These are phyloP conservation scores for Davidsoniella australis DNA, from an alignment of 2,329 filamentous ascomycete species.

Conservation along the genomic window DNA sequence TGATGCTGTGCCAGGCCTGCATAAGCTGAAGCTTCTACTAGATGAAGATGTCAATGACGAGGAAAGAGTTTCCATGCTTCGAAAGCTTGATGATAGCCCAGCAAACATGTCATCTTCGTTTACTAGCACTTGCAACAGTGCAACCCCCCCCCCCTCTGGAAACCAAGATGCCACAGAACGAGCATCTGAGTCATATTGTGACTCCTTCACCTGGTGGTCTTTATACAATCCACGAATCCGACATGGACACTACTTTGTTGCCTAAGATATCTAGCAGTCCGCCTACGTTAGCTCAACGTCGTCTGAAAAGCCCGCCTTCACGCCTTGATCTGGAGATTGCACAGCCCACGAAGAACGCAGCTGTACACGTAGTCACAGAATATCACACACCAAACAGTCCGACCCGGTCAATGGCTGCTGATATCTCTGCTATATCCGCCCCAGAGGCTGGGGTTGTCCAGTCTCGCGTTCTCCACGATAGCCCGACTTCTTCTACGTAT, in stretches of 20 bases:
- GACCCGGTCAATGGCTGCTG: not conserved
- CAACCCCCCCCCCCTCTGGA: no score
- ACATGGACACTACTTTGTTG: not conserved
- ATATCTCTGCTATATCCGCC: not conserved
- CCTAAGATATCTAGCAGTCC: not conserved
- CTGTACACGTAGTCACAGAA: not conserved
- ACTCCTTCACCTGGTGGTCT: slow-evolving; percentile 16
- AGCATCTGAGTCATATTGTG: slow-evolving; percentile 12
- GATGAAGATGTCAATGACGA: no score
- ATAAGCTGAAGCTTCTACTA: no score
- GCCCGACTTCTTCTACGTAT: slow-evolving; percentile 17
- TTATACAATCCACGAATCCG: slow-evolving; percentile 3
- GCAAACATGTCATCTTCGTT: no score
- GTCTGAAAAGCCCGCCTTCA: not conserved
- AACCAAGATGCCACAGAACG: no score
- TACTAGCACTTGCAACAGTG: no score
- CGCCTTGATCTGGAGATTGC: not conserved
- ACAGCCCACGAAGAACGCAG: not conserved
- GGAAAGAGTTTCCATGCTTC: no score
- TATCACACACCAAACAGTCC: not conserved
- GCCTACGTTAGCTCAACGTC: slow-evolving; percentile 2
- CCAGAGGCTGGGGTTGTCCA: not conserved
- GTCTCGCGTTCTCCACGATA: not conserved
- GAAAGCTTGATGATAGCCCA: no score
- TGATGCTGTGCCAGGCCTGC: no score